Evolutionary conservation across 306 rosid genomes (phyloP).

Genomic region (Gleditsia sinensis): DNA sequence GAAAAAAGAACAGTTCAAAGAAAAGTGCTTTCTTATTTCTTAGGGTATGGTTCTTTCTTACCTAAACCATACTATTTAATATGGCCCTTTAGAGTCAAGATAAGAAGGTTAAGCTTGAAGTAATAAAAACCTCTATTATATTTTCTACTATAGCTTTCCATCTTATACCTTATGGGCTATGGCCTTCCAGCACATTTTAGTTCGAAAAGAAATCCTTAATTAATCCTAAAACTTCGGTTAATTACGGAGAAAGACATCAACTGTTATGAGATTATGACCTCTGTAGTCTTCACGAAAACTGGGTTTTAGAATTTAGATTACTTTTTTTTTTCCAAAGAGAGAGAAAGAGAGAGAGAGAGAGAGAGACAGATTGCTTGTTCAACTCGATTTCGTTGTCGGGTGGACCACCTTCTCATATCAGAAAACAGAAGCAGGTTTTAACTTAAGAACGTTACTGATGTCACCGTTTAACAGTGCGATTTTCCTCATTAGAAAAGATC

Average conservation of each 20-base stretch:
- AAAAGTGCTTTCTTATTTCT: background rate
- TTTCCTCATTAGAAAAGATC: constrained; percentile 32
- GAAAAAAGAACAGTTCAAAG: background rate
- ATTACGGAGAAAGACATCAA: background rate
- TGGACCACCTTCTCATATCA: constrained; percentile 50
- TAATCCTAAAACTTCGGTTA: background rate
- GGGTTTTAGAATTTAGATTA: background rate
- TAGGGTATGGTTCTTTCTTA: background rate
- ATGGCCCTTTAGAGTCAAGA: constrained; percentile 35
- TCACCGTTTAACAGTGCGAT: constrained; percentile 39
- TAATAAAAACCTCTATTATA: background rate
- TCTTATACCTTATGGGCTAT: no score
- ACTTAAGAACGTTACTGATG: constrained; percentile 46
- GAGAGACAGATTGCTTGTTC: constrained; percentile 53
- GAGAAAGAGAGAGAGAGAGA: background rate
- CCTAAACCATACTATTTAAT: background rate
- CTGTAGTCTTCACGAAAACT: constrained; percentile 24
- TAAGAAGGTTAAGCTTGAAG: background rate
- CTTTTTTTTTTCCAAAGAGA: background rate
- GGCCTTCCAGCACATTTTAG: background rate
- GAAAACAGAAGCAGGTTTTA: constrained; percentile 32
- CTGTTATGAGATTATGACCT: background rate
- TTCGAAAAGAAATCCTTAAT: constrained; percentile 11
- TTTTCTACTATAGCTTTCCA: background rate
- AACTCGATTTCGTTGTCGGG: constrained; percentile 57